A percentile compares a stretch with the other conserved stretches of the same genome.
Evolutionary conservation across 768 basidiomycete genomes (phyloP).

Genomic region (Podaxis carcinomalis): DNA sequence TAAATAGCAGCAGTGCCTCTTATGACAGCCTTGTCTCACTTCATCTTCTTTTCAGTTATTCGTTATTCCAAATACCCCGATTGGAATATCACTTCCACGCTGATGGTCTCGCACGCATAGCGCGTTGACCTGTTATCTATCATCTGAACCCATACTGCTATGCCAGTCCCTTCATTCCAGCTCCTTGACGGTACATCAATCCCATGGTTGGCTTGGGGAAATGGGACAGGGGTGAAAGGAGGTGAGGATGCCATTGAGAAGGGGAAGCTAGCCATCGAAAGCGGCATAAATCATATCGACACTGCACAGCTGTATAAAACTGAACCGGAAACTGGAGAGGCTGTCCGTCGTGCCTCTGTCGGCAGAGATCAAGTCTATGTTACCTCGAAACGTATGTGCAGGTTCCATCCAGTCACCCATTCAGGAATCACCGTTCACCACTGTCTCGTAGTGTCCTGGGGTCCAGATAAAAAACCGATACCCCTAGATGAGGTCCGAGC

Average conservation of each 20-base stretch:
- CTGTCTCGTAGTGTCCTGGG: neutral
- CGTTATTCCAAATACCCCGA: no score
- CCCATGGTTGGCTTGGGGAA: slow-evolving; percentile 51
- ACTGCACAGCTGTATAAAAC: slow-evolving; percentile 47
- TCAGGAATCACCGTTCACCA: neutral
- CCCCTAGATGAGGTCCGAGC: slow-evolving; percentile 29
- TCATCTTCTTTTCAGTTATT: no score
- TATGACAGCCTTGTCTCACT: no score
- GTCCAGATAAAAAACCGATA: slow-evolving; percentile 15
- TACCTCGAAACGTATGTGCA: slow-evolving; percentile 35
- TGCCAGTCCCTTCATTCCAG: slow-evolving; percentile 17
- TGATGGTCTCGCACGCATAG: neutral
- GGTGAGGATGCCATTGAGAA: slow-evolving; percentile 26
- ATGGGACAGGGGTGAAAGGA: slow-evolving; percentile 32
- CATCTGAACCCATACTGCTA: neutral
- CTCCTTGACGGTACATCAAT: slow-evolving; percentile 30
- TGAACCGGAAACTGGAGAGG: slow-evolving; percentile 38
- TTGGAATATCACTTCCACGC: neutral
- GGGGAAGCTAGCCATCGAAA: slow-evolving; percentile 27
- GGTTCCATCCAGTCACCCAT: neutral
- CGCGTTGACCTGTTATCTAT: neutral
- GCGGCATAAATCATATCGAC: slow-evolving; percentile 48
- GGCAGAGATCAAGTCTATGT: slow-evolving; percentile 42
- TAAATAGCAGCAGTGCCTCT: no score
- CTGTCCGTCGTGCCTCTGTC: slow-evolving; percentile 27